Conservation (phyloP, 2,329 filamentous ascomycete species). For the Cercospora sp. region DNA sequence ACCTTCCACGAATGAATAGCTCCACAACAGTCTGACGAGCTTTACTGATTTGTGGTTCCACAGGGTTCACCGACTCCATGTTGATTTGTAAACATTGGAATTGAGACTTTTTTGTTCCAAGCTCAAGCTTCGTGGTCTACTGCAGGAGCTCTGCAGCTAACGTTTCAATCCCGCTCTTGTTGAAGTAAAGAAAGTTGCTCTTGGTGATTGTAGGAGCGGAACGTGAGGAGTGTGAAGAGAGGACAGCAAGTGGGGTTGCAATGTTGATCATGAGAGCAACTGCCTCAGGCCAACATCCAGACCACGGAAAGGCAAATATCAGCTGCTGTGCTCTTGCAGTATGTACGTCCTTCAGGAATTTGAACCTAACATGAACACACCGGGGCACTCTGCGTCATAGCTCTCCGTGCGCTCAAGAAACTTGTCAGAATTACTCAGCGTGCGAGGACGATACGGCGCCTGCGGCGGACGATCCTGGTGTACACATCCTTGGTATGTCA, state of each 20-base stretch:
- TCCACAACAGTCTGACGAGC: background rate
- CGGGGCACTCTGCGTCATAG: background rate
- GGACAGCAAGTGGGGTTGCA: background rate
- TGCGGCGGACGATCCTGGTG: background rate
- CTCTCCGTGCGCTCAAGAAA: background rate
- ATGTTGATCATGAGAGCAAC: background rate
- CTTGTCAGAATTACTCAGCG: background rate
- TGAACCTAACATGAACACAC: background rate
- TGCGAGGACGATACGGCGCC: background rate
- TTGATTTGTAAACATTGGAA: background rate
- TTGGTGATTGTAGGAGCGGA: background rate
- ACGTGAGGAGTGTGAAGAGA: background rate
- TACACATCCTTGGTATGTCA: no score
- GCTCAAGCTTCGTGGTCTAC: background rate
- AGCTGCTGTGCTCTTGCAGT: background rate
- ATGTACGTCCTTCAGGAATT: background rate
- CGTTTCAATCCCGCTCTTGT: background rate
- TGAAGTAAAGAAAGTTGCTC: background rate
- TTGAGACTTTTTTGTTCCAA: background rate
- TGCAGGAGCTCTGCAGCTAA: background rate
- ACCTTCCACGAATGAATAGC: background rate
- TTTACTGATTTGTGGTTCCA: background rate
- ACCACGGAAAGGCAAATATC: background rate
- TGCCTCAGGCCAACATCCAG: background rate
- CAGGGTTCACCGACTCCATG: background rate